phyloP scores from a whole-genome alignment of 805 yeast species.

The Saccharomycopsis sp. region DNA sequence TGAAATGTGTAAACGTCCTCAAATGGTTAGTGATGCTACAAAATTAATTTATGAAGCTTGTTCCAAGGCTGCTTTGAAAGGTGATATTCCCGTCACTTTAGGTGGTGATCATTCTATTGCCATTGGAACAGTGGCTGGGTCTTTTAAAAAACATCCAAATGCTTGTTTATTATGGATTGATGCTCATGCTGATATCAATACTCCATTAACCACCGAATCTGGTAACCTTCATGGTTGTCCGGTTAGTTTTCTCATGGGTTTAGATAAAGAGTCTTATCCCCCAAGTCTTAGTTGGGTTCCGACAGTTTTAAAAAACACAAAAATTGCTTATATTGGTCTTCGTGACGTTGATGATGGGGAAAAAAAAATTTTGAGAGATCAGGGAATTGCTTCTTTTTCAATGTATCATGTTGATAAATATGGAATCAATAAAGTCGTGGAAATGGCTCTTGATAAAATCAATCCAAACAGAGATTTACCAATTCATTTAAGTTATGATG shows the following conservation, averaged over 20 bases:
- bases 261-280: conserved; percentile 58
- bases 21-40: conserved; percentile 66
- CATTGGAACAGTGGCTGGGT: conserved; percentile 84
- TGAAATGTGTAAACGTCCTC: conserved; percentile 59
- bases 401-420: conserved; percentile 95
- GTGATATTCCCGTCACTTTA: conserved; percentile 63
- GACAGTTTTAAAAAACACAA: conserved; percentile 48
- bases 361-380: conserved; percentile 57
- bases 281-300: conserved; percentile 78
- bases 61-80: conserved; percentile 34
- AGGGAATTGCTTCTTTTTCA: conserved; percentile 73
- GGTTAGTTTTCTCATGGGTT: conserved; percentile 79
- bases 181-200: conserved; percentile 96
- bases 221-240: conserved; percentile 98
- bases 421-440: conserved; percentile 86
- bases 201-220: conserved; percentile 69
- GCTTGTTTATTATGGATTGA: conserved; percentile 93
- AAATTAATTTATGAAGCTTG: conserved; percentile 54
- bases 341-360: conserved; percentile 90
- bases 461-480: conserved; percentile 68
- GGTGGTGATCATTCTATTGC: conserved; percentile 98
- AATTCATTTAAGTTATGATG: conserved; percentile 86
- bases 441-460: conserved; percentile 75
- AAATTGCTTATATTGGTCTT: conserved; percentile 86
- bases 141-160: conserved; percentile 68